Percentiles rank a stretch among this genome's conserved stretches.
Conservation (phyloP, 257 asterid genomes). For the Solanum chiquidenum region DNA sequence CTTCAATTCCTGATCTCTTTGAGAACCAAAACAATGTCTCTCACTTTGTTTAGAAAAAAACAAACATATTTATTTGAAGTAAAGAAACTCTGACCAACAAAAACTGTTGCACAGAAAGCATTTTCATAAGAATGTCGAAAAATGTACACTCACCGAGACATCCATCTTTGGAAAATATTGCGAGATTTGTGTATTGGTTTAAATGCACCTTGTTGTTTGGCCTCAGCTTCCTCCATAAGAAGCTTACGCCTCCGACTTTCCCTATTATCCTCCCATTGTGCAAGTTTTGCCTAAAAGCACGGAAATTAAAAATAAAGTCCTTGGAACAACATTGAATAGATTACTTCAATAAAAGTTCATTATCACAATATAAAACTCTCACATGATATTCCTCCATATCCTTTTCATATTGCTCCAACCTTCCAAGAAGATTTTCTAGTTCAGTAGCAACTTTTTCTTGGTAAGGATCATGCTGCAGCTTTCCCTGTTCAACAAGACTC, state of each 20-base stretch:
- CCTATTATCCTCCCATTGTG: conserved; percentile 69
- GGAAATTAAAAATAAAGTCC: conserved; percentile 3
- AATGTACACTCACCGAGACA: conserved; percentile 45
- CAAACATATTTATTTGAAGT: not conserved
- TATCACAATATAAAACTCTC: conserved; percentile 9
- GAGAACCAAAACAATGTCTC: not conserved
- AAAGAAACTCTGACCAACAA: not conserved
- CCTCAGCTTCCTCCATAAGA: conserved; percentile 70
- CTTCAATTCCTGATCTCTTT: not conserved
- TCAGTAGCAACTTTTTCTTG: conserved; percentile 82
- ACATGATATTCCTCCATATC: conserved; percentile 89
- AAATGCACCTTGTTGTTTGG: conserved; percentile 46
- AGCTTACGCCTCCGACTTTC: conserved; percentile 62
- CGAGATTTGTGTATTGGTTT: conserved; percentile 35
- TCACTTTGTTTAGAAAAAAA: not conserved
- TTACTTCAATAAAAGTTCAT: not conserved
- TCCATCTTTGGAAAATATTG: conserved; percentile 56
- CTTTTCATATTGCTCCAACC: conserved; percentile 75
- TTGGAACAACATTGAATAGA: not conserved
- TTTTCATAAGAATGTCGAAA: not conserved
- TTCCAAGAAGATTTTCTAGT: conserved; percentile 66
- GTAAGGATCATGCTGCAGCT: conserved; percentile 73
- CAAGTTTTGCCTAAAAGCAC: conserved; percentile 44
- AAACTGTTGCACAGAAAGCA: not conserved
- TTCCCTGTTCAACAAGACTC: conserved; percentile 74